Evolutionary conservation across 371 early-diverging fungal genomes (phyloP).

Genomic region (Zychaea mexicana): DNA sequence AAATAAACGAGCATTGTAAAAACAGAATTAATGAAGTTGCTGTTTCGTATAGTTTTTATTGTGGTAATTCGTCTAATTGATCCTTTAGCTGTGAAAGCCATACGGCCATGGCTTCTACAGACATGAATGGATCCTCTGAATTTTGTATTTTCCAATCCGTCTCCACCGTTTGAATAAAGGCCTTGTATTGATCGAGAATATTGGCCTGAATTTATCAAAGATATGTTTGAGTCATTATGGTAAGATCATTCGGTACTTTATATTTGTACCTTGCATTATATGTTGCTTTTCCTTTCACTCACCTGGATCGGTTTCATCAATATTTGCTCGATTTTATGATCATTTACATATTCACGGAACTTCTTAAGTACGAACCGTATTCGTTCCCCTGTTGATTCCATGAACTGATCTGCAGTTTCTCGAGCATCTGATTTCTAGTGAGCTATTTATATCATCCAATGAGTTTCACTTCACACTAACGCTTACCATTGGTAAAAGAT

Average conservation of each 20-base stretch:
- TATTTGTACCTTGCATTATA: too few species aligned
- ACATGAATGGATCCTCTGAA: slow-evolving; percentile 6
- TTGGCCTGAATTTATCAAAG: slow-evolving; percentile 45
- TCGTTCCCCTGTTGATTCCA: slow-evolving; percentile 53
- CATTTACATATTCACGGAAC: slow-evolving; percentile 74
- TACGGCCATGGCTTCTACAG: slow-evolving; percentile 14
- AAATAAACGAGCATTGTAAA: too few species aligned
- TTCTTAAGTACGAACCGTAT: slow-evolving; percentile 58
- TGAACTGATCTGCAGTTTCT: slow-evolving; percentile 47
- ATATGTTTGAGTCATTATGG: slow-evolving; percentile 2
- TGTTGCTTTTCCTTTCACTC: slow-evolving; percentile 7
- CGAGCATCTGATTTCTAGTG: too few species aligned
- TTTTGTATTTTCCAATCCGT: not conserved
- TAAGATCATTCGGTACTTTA: too few species aligned
- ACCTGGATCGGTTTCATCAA: slow-evolving; percentile 76
- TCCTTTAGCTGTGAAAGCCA: slow-evolving; percentile 21
- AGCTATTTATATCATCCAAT: not conserved
- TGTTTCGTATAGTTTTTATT: not conserved
- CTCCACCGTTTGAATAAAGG: slow-evolving; percentile 45
- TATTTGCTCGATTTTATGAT: slow-evolving; percentile 74
- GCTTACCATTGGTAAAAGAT: slow-evolving; percentile 16
- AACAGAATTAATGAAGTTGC: too few species aligned
- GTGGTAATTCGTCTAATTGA: not conserved
- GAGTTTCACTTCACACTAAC: not conserved
- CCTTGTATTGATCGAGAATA: slow-evolving; percentile 69